Base-by-base conservation (phyloP, 805 yeast genomes). In the Candida pseudoglaebosa region DNA sequence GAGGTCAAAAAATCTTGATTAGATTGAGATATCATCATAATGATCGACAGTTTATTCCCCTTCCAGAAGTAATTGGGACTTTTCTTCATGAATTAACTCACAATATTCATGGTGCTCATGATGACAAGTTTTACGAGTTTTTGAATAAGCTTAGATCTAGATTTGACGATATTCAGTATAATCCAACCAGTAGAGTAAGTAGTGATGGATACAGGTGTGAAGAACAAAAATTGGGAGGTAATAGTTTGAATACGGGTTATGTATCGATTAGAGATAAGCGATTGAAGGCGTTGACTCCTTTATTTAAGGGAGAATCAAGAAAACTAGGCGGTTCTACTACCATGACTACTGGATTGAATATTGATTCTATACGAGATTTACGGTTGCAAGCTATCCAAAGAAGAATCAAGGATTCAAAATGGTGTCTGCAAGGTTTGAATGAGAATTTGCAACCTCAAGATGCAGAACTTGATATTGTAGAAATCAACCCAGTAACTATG, bases 81-180 rank as follows among this genome's bases (percentile, higher is more conserved):
- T 75, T 89, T 79, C 65, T 91, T 4, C 98, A 91, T 59, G 98
- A 91, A 56, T 67, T 91, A 30, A 76, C 87, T 2, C 98, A 91
- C 56, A 90, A 88, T 56, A 55, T 70, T 15, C 65, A 66, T 51
- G 96, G 96, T 0, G 84, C 95, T 0, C 98, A 91, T 54, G 83
- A 91, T 62, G 73, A 63, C 2, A 62, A 61, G 42, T 91, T 91
- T 54, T 86, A 86, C 54, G 63, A 64, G 36, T 71, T 72, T 36
- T 57, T 88, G 46, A 91, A 84, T 39, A 78, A 75, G 42, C 65
- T 84, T 29, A 75, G 73, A 40, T 65, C 63, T 4, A 62, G 83
- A 50, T 78, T 62, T 49, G 69, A 67, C 37, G 61, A 65, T 6
- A 52, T 73, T 31, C 72, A 70, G 46, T 42, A 61, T 28, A 61